Base-by-base conservation (phyloP, 2,329 filamentous ascomycete genomes). In the Neopestalotiopsis clavispora region DNA sequence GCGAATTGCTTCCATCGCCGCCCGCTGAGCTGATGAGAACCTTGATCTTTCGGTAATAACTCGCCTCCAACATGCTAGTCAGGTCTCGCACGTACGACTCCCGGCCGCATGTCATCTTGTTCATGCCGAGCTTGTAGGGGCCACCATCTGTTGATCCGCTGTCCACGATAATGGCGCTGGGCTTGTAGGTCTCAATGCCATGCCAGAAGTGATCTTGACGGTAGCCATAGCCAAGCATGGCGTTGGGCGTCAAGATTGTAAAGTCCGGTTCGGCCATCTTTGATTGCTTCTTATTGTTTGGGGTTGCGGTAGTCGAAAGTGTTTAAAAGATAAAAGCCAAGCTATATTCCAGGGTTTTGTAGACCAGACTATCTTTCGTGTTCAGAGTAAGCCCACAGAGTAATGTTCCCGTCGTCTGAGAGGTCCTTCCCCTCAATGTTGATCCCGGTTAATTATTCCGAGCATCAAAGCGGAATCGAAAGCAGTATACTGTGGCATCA, bases 1-100 rank as follows among this genome's bases (percentile, higher is more conserved):
- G 82, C 2, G 70, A 74, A 65, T 81, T 77, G 34, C 75, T 78
- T 3, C 81, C 81, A 73, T 83, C 82, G 1, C 83, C 83, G 2
- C 83, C 82, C 1, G 75, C 81, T 2, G 82, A 84, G 1, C 78
- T 74, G 4, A 83, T 80, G 42, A 69, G 49, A 17, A 75, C 68
- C 63, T 75, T 75, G 68, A 74, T 69, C 61, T 72, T 74, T 59
- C 73, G 63, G 20, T 74, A 71, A 30, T 71, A 69, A 59, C 73
- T 52, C 65, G 76, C 74, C 61, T 70, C 30, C 74, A 74, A 17
- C 76, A 75, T 60, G 56, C 76, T 52, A 2, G 52, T 64, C 76
- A 77, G 42, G 77, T 77, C 17, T 73, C 75, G 45, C 64, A 67
- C 38, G 68, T 69, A 67, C 20, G 68, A 56, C 12, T 65, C 60